Evolutionary conservation across 2,329 filamentous ascomycete genomes (phyloP).

Genomic region (Monosporascus sp.): DNA sequence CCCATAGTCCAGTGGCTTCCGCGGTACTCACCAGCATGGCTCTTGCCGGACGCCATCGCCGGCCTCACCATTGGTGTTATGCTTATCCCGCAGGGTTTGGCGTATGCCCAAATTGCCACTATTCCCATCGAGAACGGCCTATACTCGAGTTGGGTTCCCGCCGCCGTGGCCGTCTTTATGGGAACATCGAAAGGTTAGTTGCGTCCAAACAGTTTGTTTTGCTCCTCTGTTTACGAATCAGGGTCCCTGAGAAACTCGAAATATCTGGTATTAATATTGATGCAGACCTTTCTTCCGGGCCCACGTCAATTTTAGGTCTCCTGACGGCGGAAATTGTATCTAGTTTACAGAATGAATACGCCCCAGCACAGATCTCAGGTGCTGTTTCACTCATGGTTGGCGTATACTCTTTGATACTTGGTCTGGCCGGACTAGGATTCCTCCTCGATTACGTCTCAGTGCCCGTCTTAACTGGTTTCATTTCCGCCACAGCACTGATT

Average conservation of each 20-base stretch:
- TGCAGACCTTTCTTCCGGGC: slow-evolving; percentile 55
- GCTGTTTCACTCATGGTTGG: slow-evolving; percentile 60
- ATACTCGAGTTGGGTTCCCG: slow-evolving; percentile 55
- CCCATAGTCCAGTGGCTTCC: slow-evolving; percentile 60
- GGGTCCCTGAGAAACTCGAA: too few relatives aligned
- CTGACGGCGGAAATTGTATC: slow-evolving; percentile 56
- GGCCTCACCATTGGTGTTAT: slow-evolving; percentile 56
- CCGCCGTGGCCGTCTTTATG: slow-evolving; percentile 52
- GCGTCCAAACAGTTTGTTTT: neutral
- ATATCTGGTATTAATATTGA: neutral
- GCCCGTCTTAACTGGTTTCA: slow-evolving; percentile 59
- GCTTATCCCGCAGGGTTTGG: slow-evolving; percentile 56
- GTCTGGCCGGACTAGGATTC: slow-evolving; percentile 58
- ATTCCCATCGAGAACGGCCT: slow-evolving; percentile 57
- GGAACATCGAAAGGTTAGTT: slow-evolving; percentile 53
- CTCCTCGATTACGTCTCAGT: slow-evolving; percentile 61
- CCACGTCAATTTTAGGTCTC: slow-evolving; percentile 59
- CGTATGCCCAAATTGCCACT: slow-evolving; percentile 56
- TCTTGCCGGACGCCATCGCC: slow-evolving; percentile 55
- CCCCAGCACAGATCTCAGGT: slow-evolving; percentile 50
- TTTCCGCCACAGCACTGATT: slow-evolving; percentile 60
- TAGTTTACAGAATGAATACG: slow-evolving; percentile 46
- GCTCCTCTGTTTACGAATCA: neutral
- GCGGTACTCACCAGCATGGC: slow-evolving; percentile 54
- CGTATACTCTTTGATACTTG: slow-evolving; percentile 52